Evolutionary conservation across 768 basidiomycete genomes (phyloP).

Genomic region (Favolaschia claudopus): DNA sequence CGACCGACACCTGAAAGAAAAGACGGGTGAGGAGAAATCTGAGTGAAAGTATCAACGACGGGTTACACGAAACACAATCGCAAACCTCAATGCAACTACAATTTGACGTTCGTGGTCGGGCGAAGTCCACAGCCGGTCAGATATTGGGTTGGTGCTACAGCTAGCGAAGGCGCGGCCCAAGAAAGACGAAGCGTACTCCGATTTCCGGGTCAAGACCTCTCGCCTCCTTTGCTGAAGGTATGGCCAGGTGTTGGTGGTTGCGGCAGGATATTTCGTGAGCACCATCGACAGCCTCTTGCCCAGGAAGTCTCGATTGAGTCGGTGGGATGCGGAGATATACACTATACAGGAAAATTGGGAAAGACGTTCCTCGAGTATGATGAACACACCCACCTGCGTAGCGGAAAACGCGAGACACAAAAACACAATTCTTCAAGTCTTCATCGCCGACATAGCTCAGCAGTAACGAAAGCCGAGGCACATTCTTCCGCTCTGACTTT

Average conservation of each 20-base stretch:
- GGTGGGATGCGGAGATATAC: slow-evolving; percentile 65
- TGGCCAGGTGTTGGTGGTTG: slow-evolving; percentile 75
- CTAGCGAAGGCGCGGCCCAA: slow-evolving; percentile 46
- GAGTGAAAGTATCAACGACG: neutral
- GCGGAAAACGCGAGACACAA: slow-evolving; percentile 67
- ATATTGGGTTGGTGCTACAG: slow-evolving; percentile 41
- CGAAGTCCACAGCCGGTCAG: slow-evolving; percentile 61
- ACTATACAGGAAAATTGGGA: slow-evolving; percentile 45
- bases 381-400: slow-evolving; percentile 59
- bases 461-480: slow-evolving; percentile 59
- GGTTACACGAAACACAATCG: neutral
- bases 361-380: slow-evolving; percentile 4
- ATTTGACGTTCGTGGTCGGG: slow-evolving; percentile 67
- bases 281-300: slow-evolving; percentile 57
- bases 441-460: slow-evolving; percentile 54
- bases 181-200: slow-evolving; percentile 57
- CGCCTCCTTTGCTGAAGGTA: slow-evolving; percentile 62
- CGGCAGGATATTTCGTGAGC: slow-evolving; percentile 45
- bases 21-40: slow-evolving; percentile 72
- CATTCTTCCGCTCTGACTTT: slow-evolving; percentile 63
- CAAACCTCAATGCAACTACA: slow-evolving; percentile 63
- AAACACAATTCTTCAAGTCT: slow-evolving; percentile 54
- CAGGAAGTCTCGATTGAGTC: slow-evolving; percentile 53
- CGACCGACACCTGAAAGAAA: slow-evolving; percentile 69
- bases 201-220: slow-evolving; percentile 49